Evolutionary conservation across 108 stramenopile genomes (phyloP), one percentile per base, ranked within the genome.

Genomic region (Pseudonitzschia multiseries): DNA sequence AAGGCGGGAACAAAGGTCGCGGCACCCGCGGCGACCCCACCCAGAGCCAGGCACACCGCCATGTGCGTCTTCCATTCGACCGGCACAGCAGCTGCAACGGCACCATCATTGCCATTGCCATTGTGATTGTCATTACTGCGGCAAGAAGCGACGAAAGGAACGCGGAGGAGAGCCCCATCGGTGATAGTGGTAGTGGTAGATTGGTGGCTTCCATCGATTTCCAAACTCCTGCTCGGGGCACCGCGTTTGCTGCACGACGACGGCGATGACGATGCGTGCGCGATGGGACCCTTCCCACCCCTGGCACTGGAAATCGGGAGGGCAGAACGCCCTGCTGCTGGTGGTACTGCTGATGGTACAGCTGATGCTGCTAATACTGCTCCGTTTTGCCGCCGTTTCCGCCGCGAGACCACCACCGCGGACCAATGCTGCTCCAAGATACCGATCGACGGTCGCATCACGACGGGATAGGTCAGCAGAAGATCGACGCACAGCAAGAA

Each of bases 401-500:
- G 36, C 46, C 46, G 46, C 17, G 46, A 1, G 57, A 31, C 10
- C 14, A 8, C 56, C 17, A 18, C 20, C 8, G 42, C 46, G 46
- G 46, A 48, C 26, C 66, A 41, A 17, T 42, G 56, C 36, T 52
- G 60, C 50, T 76, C 75, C 22, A 76, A 31, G 62, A 76, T 69
- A 2, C 44, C 61, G 44, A 76, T 76, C 31, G 57, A 69, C 17
- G 75, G 75, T 46, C 75, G 59, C 75, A 76, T 76, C 36, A 76
- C 78, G 29, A 79, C 73, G 32, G 78, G 78, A 46, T 74, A 79
- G 24, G 78, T 79, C 24, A 79, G 57, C 46, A 79, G 18, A 22
- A 79, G 74, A 42, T 79, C 79, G 27, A 79, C 33, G 31, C 79
- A 79, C 24, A 79, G 53, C 6, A 79, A 40, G 13, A 75, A 41